These are phyloP conservation scores for Sabuloglossum arenarium DNA, from an alignment of 495 filamentous ascomycete species.

Conservation along the genomic window DNA sequence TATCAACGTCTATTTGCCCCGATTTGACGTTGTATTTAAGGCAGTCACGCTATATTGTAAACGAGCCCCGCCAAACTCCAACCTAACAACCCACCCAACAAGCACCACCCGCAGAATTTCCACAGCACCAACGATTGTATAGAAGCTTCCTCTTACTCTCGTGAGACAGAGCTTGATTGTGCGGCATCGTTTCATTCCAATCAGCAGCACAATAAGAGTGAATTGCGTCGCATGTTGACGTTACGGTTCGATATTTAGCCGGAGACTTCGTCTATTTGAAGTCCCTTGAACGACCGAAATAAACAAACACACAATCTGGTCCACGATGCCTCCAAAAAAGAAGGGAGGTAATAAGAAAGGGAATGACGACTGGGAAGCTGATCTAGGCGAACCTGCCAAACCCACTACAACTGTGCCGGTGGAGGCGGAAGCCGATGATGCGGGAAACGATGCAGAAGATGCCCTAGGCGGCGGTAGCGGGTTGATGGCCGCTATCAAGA, in stretches of 20 bases:
- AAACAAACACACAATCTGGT: neutral
- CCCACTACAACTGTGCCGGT: conserved; percentile 27
- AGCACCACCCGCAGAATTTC: neutral
- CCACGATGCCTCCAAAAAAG: conserved; percentile 79
- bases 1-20: neutral
- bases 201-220: neutral
- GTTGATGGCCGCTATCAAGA: conserved; percentile 69
- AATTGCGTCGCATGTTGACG: neutral
- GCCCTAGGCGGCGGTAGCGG: conserved; percentile 38
- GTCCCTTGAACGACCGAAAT: neutral
- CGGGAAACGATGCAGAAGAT: conserved; percentile 28
- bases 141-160: neutral
- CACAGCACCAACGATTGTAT: neutral
- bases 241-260: neutral
- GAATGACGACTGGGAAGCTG: conserved; percentile 82
- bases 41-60: neutral
- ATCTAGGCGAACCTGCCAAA: conserved; percentile 53
- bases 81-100: neutral
- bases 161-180: neutral
- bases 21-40: neutral
- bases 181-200: neutral
- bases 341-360: conserved; percentile 66
- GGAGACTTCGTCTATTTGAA: neutral
- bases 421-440: conserved; percentile 19
- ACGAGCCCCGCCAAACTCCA: neutral